Conservation (phyloP, 75 land plant genomes). For the Adiantum capillusveneris region DNA sequence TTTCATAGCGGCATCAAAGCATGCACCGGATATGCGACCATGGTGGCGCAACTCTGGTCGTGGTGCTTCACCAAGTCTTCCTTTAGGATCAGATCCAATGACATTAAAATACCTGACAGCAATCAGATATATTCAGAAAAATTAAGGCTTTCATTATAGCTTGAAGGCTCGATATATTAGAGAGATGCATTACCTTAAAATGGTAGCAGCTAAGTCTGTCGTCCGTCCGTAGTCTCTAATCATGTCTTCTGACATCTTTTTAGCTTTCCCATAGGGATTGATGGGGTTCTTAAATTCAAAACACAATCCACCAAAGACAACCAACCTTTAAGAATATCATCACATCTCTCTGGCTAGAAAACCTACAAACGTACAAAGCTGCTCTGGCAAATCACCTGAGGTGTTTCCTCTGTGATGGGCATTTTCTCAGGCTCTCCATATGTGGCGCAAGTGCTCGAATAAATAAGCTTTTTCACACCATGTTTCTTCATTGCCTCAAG, state of each 20-base stretch:
- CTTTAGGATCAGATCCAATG: slow-evolving; percentile 88
- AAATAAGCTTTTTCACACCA: slow-evolving; percentile 63
- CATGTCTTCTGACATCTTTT: slow-evolving; percentile 33
- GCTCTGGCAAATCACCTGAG: no score
- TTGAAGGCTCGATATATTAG: background rate
- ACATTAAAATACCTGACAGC: slow-evolving; percentile 76
- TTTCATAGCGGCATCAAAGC: slow-evolving; percentile 87
- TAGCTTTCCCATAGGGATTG: slow-evolving; percentile 36
- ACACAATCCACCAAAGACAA: background rate
- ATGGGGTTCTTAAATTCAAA: slow-evolving; percentile 19
- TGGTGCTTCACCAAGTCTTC: slow-evolving; percentile 82
- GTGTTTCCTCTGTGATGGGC: slow-evolving; percentile 86
- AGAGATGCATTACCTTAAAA: slow-evolving; percentile 13
- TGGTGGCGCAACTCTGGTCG: slow-evolving; percentile 76
- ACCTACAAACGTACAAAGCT: background rate
- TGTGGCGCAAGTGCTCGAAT: slow-evolving; percentile 88
- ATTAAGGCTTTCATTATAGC: background rate
- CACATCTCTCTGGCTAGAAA: no score
- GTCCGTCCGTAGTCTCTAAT: slow-evolving; percentile 21
- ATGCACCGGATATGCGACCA: slow-evolving; percentile 92
- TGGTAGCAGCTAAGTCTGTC: slow-evolving; percentile 24
- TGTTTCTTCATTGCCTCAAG: slow-evolving; percentile 72
- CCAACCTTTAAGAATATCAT: no score
- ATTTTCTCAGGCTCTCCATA: slow-evolving; percentile 83
- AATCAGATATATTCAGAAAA: background rate